Evolutionary conservation across 1,284 basidiomycete genomes (phyloP), one percentile per base, ranked within the genome.

Genomic region (Hypsizygus ulmarius): DNA sequence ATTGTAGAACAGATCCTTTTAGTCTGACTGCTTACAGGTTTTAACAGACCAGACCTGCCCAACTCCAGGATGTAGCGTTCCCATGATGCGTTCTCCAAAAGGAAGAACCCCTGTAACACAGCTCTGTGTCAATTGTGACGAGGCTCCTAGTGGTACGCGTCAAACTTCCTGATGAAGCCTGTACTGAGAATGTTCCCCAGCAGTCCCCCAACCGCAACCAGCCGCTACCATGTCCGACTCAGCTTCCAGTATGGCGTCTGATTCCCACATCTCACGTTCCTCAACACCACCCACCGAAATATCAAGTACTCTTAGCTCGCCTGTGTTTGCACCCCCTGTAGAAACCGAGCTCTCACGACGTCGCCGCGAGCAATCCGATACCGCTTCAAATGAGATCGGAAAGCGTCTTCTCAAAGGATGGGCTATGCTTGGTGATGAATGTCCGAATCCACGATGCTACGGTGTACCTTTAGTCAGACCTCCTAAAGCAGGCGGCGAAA

Each of bases 381-480:
- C 67, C 19, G 90, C 90, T 7, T 88, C 88, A 1, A 67, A 79
- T 44, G 86, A 87, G 60, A 88, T 93, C 30, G 90, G 87, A 33
- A 82, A 77, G 51, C 76, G 81, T 25, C 70, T 93, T 51, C 66
- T 93, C 38, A 82, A 81, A 62, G 90, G 90, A 35, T 92, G 87
- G 87, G 81, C 89, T 0, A 87, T 93, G 85, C 72, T 93, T 15
- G 87, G 77, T 34, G 88, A 91, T 41, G 88, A 90, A 67, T 93
- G 90, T 59, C 79, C 80, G 0, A 83, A 79, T 56, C 58, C 60
- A 19, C 67, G 69, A 30, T 90, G 88, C 58, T 84, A 80, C 62
- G 87, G 86, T 11, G 70, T 89, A 9, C 88, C 87, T 25, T 75
- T 90, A 25, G 84, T 88, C 45, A 72, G 85, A 42, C 84, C 83